Conservation (phyloP, 108 stramenopile species). For the Pseudonitzschia multiseries region DNA sequence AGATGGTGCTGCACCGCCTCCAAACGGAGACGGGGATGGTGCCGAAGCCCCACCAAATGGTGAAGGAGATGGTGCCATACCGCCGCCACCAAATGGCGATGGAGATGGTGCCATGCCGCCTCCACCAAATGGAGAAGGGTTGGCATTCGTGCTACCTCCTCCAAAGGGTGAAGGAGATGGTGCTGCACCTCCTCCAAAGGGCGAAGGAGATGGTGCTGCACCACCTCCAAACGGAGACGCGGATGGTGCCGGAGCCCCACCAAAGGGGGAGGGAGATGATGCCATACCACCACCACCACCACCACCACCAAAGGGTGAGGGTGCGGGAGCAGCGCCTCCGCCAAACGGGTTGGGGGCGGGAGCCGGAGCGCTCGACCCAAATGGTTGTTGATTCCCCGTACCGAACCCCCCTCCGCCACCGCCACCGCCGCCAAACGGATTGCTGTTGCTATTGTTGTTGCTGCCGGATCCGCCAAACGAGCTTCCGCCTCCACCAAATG, state of each 20-base stretch:
- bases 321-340: background rate
- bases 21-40: slow-evolving; percentile 29
- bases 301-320: background rate
- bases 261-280: slow-evolving; percentile 11
- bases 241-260: slow-evolving; percentile 6
- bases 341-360: slow-evolving; percentile 5
- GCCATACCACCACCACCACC: slow-evolving; percentile 9
- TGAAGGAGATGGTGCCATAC: slow-evolving; percentile 2
- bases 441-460: background rate
- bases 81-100: slow-evolving; percentile 26
- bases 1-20: background rate
- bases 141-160: too few relatives aligned
- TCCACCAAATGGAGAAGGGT: too few relatives aligned
- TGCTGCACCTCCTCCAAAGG: slow-evolving; percentile 9
- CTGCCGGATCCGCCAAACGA: background rate
- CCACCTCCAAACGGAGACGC: slow-evolving; percentile 23
- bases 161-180: slow-evolving; percentile 13
- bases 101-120: background rate
- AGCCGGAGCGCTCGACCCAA: background rate
- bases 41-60: slow-evolving; percentile 8
- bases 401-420: background rate
- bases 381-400: background rate
- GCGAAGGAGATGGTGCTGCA: background rate
- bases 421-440: slow-evolving; percentile 16
- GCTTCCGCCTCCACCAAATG: slow-evolving; percentile 4